Conservation (phyloP, 805 yeast species). For the Starmerella vaccinii region DNA sequence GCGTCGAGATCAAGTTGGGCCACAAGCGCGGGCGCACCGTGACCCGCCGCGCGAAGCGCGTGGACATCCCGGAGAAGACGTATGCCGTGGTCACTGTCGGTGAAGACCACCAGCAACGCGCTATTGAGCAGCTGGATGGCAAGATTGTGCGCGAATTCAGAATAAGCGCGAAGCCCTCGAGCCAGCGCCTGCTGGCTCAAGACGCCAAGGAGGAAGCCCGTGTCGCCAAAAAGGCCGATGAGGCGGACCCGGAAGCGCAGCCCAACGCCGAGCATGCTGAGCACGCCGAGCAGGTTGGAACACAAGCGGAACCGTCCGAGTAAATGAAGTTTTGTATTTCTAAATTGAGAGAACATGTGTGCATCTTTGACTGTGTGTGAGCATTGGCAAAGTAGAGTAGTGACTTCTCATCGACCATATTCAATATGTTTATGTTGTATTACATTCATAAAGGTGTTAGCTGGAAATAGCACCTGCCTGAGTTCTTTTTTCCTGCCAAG, state of each 20-base stretch:
- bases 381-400: too few relatives aligned
- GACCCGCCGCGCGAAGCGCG: background rate
- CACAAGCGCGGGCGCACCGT: conserved; percentile 7
- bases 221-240: background rate
- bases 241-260: conserved; percentile 4
- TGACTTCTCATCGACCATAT: too few relatives aligned
- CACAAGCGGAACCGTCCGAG: background rate
- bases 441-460: too few relatives aligned
- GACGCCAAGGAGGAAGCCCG: background rate
- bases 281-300: conserved; percentile 2
- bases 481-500: too few relatives aligned
- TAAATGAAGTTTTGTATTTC: background rate
- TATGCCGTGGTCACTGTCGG: conserved; percentile 52
- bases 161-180: conserved; percentile 5
- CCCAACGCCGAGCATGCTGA: conserved; percentile 12
- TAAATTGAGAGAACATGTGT: background rate
- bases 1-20: conserved; percentile 8
- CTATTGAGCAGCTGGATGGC: conserved; percentile 64
- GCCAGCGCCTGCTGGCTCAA: background rate
- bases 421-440: too few relatives aligned
- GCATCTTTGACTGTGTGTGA: too few relatives aligned
- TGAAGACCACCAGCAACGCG: conserved; percentile 52
- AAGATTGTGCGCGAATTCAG: conserved; percentile 42
- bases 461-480: too few relatives aligned
- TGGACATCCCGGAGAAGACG: conserved; percentile 20